Evolutionary conservation across 306 rosid genomes (phyloP).

Genomic region (Cicer yamashitae): DNA sequence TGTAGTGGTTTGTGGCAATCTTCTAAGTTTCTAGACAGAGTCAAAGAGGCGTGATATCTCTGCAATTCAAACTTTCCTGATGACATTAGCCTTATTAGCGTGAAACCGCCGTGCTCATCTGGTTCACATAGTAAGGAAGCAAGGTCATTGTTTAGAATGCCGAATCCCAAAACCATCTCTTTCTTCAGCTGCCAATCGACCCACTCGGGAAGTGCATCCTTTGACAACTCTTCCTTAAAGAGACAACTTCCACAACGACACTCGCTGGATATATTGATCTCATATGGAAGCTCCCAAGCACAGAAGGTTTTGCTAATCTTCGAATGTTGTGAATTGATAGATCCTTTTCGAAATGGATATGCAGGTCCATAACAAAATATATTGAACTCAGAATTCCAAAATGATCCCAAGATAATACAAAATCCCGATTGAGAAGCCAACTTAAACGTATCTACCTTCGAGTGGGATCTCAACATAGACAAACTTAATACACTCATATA

Average conservation of each 20-base stretch:
- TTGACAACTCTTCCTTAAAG: conserved; percentile 60
- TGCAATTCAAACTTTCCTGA: conserved; percentile 77
- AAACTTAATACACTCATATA: conserved; percentile 54
- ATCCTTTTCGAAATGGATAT: conserved; percentile 45
- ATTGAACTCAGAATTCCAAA: conserved; percentile 67
- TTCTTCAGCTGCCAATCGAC: conserved; percentile 76
- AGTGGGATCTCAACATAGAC: conserved; percentile 66
- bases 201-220: conserved; percentile 75
- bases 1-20: conserved; percentile 43
- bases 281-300: conserved; percentile 77
- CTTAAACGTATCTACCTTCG: conserved; percentile 49
- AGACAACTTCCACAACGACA: conserved; percentile 70
- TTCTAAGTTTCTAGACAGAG: conserved; percentile 40
- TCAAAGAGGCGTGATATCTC: conserved; percentile 64
- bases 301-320: conserved; percentile 44
- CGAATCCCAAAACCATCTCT: conserved; percentile 72
- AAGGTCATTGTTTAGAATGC: conserved; percentile 54
- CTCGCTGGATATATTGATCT: conserved; percentile 56
- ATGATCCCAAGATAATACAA: conserved; percentile 72
- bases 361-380: conserved; percentile 67
- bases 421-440: conserved; percentile 69
- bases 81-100: conserved; percentile 65
- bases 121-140: conserved; percentile 57
- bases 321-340: conserved; percentile 47
- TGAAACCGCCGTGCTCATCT: conserved; percentile 69